Percentiles rank a stretch among this genome's conserved stretches.
Conservation (phyloP, 2,329 filamentous ascomycete species). For the Tolypocladium pustulatum region DNA sequence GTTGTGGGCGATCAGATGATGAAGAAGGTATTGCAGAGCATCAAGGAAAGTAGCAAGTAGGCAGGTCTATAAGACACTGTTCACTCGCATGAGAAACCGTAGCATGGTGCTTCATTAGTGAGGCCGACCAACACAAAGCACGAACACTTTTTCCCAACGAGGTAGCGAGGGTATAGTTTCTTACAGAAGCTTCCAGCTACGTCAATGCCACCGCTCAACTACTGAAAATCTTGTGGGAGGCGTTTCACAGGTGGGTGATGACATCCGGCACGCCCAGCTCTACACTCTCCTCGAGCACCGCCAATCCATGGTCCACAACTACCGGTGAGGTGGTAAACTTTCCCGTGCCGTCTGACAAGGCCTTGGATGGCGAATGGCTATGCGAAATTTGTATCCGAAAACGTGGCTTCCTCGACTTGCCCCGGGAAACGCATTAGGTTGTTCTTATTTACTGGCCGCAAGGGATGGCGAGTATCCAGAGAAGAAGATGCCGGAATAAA, state of each 20-base stretch:
- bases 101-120: background rate
- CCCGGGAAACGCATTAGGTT: background rate
- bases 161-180: background rate
- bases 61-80: background rate
- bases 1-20: slow-evolving; percentile 95
- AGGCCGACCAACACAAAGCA: background rate
- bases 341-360: background rate
- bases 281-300: slow-evolving; percentile 45
- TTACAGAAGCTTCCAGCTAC: background rate
- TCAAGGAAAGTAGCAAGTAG: slow-evolving; percentile 24
- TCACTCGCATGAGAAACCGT: background rate
- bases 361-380: background rate
- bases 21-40: slow-evolving; percentile 82
- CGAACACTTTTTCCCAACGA: background rate
- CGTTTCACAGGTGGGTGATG: slow-evolving; percentile 19
- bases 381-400: background rate
- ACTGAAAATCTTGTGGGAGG: background rate
- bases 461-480: background rate
- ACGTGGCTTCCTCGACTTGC: background rate
- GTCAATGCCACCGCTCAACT: background rate
- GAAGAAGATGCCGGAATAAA: background rate
- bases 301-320: slow-evolving; percentile 40
- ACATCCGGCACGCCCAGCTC: slow-evolving; percentile 34
- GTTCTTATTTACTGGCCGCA: background rate
- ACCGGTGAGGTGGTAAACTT: slow-evolving; percentile 18